Percentiles rank a stretch among this genome's conserved stretches.
These are phyloP conservation scores for Candida palmyrensis DNA, from an alignment of 805 yeast genomes.

Conservation along the genomic window DNA sequence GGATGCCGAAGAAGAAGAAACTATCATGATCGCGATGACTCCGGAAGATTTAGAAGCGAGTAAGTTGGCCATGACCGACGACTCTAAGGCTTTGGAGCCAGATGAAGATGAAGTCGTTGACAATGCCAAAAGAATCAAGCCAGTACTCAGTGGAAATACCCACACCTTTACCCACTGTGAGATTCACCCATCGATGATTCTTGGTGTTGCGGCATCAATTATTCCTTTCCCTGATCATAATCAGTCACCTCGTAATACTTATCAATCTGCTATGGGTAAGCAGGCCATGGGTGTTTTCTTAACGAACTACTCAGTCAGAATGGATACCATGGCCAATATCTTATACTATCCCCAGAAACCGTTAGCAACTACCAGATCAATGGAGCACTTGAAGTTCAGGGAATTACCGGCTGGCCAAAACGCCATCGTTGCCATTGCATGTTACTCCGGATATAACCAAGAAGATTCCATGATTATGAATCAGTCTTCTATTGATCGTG, in stretches of 20 bases:
- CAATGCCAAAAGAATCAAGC: constrained; percentile 84
- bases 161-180: constrained; percentile 97
- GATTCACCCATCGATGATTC: constrained; percentile 97
- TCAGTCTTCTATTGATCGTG: constrained; percentile 95
- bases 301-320: constrained; percentile 91
- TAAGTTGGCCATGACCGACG: constrained; percentile 35
- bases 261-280: constrained; percentile 99
- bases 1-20: constrained; percentile 99
- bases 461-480: constrained; percentile 99
- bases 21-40: constrained; percentile 97
- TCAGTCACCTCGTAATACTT: constrained; percentile 98
- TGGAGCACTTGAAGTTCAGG: constrained; percentile 96
- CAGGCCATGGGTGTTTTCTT: constrained; percentile 99
- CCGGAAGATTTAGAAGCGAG: constrained; percentile 89
- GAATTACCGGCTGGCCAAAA: constrained; percentile 99
- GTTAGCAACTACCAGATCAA: constrained; percentile 93
- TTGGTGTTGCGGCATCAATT: constrained; percentile 97
- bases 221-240: constrained; percentile 99
- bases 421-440: constrained; percentile 95
- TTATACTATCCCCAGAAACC: constrained; percentile 98
- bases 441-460: constrained; percentile 98
- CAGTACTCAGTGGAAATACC: constrained; percentile 46
- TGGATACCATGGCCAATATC: constrained; percentile 99
- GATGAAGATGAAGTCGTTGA: constrained; percentile 48
- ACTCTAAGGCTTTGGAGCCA: constrained; percentile 39